phyloP scores from a whole-genome alignment of 2,329 filamentous ascomycete genomes.

The Penicillium sp. region DNA sequence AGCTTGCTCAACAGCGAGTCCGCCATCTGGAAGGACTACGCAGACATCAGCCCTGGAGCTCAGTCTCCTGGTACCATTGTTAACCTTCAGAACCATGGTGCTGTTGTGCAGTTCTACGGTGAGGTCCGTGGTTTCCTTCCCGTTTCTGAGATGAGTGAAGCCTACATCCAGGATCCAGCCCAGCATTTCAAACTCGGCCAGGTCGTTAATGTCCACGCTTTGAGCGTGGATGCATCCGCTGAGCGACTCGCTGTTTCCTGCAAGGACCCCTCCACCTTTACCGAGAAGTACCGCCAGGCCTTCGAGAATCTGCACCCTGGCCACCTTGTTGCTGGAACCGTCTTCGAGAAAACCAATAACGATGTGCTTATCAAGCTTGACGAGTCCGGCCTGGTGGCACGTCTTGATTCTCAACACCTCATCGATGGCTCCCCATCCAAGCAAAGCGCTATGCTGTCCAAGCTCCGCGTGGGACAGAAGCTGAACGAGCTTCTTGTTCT shows the following conservation, averaged over 20 bases:
- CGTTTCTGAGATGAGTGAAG: constrained; percentile 96
- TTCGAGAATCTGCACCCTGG: constrained; percentile 72
- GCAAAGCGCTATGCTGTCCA: constrained; percentile 70
- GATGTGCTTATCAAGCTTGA: constrained; percentile 73
- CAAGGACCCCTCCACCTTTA: constrained; percentile 79
- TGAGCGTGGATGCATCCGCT: constrained; percentile 69
- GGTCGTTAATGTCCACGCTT: constrained; percentile 83
- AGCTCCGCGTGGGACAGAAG: constrained; percentile 77
- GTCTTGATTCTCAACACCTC: constrained; percentile 72
- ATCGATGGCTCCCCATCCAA: constrained; percentile 80
- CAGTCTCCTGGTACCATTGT: constrained; percentile 84
- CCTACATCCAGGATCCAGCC: constrained; percentile 81
- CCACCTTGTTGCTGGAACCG: constrained; percentile 69
- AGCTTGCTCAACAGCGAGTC: constrained; percentile 85
- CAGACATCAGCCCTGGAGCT: constrained; percentile 67
- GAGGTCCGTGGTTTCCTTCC: constrained; percentile 80
- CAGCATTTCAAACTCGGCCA: constrained; percentile 89
- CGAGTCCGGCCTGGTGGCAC: constrained; percentile 70
- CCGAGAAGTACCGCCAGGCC: constrained; percentile 68
- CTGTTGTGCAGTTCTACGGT: constrained; percentile 90
- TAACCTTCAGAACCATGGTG: constrained; percentile 72
- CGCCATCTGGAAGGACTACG: constrained; percentile 71
- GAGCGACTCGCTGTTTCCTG: constrained; percentile 81
- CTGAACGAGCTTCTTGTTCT: constrained; percentile 78
- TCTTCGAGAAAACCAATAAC: constrained; percentile 75